These are phyloP conservation scores for Toxicodendron radicans DNA, from an alignment of 345 rosid genomes.

Conservation along the genomic window DNA sequence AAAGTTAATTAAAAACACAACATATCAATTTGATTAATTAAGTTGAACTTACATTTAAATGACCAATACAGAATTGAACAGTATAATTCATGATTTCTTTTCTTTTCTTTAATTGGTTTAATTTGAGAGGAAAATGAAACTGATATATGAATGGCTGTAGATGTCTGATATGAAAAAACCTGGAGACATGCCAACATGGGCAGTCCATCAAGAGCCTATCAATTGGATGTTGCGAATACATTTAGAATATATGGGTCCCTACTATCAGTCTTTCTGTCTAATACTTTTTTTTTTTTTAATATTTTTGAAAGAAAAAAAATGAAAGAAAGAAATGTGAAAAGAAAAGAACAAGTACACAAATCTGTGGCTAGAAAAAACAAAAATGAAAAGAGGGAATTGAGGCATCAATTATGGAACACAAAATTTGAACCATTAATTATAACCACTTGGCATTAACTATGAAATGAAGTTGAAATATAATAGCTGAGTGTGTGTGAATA, in stretches of 20 bases:
- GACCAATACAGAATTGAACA: neutral
- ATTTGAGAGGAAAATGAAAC: neutral
- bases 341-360: neutral
- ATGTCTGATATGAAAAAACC: neutral
- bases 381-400: neutral
- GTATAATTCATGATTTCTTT: neutral
- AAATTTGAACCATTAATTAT: neutral
- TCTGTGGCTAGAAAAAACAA: conserved; percentile 9
- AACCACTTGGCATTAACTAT: too few species aligned
- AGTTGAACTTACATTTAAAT: neutral
- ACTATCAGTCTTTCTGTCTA: conserved; percentile 20
- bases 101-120: too few species aligned
- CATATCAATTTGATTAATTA: neutral
- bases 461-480: too few species aligned
- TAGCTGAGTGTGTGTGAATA: neutral
- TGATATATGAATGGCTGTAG: neutral
- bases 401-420: conserved; percentile 1
- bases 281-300: conserved; percentile 9
- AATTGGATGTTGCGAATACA: conserved; percentile 7
- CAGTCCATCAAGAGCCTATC: conserved; percentile 10
- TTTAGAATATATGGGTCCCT: conserved; percentile 26
- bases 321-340: neutral
- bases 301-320: conserved; percentile 2
- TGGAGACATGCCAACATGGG: conserved; percentile 21
- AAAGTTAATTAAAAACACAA: too few species aligned